A percentile compares a stretch with the other conserved stretches of the same genome.
Evolutionary conservation across 257 asterid genomes (phyloP).

Genomic region (Solanum bulbocastanum): DNA sequence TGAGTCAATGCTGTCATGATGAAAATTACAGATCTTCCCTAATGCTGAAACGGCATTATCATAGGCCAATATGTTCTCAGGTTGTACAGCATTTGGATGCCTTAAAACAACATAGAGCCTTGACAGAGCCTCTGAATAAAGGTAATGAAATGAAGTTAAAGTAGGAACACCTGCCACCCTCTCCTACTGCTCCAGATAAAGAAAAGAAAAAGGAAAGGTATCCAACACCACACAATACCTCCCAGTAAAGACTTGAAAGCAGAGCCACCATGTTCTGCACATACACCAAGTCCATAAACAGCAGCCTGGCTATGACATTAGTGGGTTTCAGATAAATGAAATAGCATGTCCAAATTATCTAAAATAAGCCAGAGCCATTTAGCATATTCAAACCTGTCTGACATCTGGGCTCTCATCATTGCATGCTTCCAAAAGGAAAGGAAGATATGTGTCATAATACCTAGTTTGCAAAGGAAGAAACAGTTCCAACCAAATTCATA

Average conservation of each 20-base stretch:
- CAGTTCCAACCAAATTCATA: neutral
- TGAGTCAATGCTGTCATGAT: slow-evolving; percentile 86
- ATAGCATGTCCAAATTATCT: neutral
- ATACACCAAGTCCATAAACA: slow-evolving; percentile 91
- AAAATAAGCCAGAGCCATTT: neutral
- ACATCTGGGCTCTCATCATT: slow-evolving; percentile 88
- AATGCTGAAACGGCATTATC: slow-evolving; percentile 97
- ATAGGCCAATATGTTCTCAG: slow-evolving; percentile 84
- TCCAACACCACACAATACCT: slow-evolving; percentile 32
- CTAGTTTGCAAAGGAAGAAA: slow-evolving; percentile 23
- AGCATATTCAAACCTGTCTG: slow-evolving; percentile 56
- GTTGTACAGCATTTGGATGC: slow-evolving; percentile 57
- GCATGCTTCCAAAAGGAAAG: slow-evolving; percentile 96
- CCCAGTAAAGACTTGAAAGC: slow-evolving; percentile 80
- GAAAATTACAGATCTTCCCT: slow-evolving; percentile 89
- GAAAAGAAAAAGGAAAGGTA: neutral
- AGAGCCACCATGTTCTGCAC: slow-evolving; percentile 90
- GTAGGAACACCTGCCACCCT: neutral
- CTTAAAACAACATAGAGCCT: slow-evolving; percentile 78
- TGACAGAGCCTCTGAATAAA: slow-evolving; percentile 71
- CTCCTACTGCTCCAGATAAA: neutral
- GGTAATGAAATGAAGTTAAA: neutral
- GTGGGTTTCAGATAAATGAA: slow-evolving; percentile 6
- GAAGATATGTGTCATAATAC: slow-evolving; percentile 85
- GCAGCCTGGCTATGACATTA: slow-evolving; percentile 61